Base-by-base conservation (phyloP, 2,329 filamentous ascomycete species). In the Epichloe aotearoae region DNA sequence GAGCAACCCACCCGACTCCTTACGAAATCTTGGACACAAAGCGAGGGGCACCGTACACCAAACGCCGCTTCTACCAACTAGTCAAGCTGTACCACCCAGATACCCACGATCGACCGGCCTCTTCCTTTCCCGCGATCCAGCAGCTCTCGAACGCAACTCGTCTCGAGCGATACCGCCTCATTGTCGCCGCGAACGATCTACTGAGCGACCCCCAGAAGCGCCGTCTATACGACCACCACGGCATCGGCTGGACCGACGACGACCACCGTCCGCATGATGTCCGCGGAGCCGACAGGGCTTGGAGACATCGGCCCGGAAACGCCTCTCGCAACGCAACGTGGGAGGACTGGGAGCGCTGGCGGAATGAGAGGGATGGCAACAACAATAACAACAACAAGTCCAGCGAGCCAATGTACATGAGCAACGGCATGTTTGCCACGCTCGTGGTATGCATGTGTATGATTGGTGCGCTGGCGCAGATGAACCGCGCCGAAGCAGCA, bases 31-130 rank as follows among this genome's bases (percentile, higher is more conserved):
- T 97, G 61, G 73, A 77, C 54, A 66, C 72, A 46, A 60, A 66
- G 49, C 77, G 71, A 58, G 71, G 72, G 52, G 81, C 80, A 14
- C 77, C 81, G 2, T 97, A 98, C 66, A 83, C 79, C 55, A 97
- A 98, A 68, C 70, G 75, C 42, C 81, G 81, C 53, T 98, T 89
- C 74, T 93, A 94, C 67, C 79, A 91, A 62, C 79, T 98, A 49
- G 93, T 95, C 52, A 98, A 97, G 71, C 74, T 94, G 45, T 98
- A 98, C 70, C 93, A 98, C 63, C 93, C 93, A 0, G 93, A 98
- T 66, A 79, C 78, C 53, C 72, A 69, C 45, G 51, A 59, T 41
- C 50, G 54, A n/a, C 51, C 62, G 43, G 55, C 30, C 46, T 23
- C 43, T 39, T 50, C 42, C 30, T n/a, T 38, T 17, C 17, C 51